These are phyloP conservation scores for Saturnispora mendoncae DNA, from an alignment of 805 yeast genomes.

Conservation along the genomic window DNA sequence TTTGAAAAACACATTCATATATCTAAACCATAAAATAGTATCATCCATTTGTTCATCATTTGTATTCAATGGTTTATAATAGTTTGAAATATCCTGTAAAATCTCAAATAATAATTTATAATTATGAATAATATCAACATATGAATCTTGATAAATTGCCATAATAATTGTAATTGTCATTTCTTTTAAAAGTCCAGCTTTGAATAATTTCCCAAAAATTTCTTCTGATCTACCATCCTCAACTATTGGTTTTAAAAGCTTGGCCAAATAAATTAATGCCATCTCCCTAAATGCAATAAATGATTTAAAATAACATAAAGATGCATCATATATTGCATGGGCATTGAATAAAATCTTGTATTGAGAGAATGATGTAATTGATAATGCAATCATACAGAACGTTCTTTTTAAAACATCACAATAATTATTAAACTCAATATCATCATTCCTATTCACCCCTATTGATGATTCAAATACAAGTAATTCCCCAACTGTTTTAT, in stretches of 20 bases:
- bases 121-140: constrained; percentile 22
- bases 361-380: constrained; percentile 21
- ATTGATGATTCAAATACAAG: constrained; percentile 14
- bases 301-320: constrained; percentile 17
- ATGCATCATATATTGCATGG: constrained; percentile 23
- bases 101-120: constrained; percentile 21
- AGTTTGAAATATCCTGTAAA: constrained; percentile 19
- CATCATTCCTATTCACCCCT: constrained; percentile 9
- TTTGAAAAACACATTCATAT: constrained; percentile 32
- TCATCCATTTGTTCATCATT: constrained; percentile 18
- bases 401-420: constrained; percentile 21
- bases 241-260: constrained; percentile 17
- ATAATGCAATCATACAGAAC: constrained; percentile 20
- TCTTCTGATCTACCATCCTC: not conserved
- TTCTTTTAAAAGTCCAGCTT: constrained; percentile 21
- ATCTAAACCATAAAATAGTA: constrained; percentile 26
- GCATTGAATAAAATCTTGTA: constrained; percentile 21
- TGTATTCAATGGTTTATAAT: constrained; percentile 9
- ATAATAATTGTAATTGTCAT: constrained; percentile 21
- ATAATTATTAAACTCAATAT: constrained; percentile 14
- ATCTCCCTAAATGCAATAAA: constrained; percentile 24
- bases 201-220: constrained; percentile 17
- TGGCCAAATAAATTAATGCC: constrained; percentile 17
- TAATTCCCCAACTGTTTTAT: constrained; percentile 22
- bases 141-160: constrained; percentile 26